Percentiles rank a stretch among this genome's conserved stretches.
Evolutionary conservation across 768 basidiomycete species (phyloP).

Genomic region (Royoungia palumana): DNA sequence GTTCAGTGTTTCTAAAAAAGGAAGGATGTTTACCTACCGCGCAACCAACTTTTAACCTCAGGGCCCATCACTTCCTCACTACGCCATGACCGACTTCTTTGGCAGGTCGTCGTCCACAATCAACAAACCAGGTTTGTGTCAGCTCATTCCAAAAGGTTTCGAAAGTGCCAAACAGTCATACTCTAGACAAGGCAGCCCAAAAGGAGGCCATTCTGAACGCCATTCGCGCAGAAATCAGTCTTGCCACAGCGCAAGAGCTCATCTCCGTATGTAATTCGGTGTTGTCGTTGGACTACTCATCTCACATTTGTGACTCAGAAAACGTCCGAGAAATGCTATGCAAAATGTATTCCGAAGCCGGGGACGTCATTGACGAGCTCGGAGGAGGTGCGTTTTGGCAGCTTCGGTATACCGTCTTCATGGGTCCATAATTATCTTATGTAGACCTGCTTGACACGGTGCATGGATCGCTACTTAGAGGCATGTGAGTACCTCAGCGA

Average conservation of each 20-base stretch:
- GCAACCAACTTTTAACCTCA: too few relatives aligned
- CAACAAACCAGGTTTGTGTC: conserved; percentile 25
- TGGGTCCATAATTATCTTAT: background rate
- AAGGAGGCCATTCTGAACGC: conserved; percentile 53
- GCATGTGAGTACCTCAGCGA: conserved; percentile 56
- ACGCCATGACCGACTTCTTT: conserved; percentile 61
- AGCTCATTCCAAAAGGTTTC: background rate
- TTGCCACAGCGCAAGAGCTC: conserved; percentile 76
- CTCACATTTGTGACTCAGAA: conserved; percentile 44
- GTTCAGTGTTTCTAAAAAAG: conserved; percentile 21
- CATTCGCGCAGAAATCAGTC: conserved; percentile 66
- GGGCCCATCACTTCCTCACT: too few relatives aligned
- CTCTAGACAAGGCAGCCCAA: conserved; percentile 36
- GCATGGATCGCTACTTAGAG: conserved; percentile 81
- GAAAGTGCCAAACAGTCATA: background rate
- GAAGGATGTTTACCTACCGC: background rate
- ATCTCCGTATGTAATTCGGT: conserved; percentile 54
- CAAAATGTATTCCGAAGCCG: conserved; percentile 76
- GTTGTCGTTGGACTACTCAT: background rate
- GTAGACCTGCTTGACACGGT: conserved; percentile 72
- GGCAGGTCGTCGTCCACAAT: conserved; percentile 31
- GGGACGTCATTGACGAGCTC: conserved; percentile 62
- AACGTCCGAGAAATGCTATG: conserved; percentile 74
- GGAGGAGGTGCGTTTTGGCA: conserved; percentile 56
- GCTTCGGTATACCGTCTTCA: background rate